Percentiles rank a stretch among this genome's conserved stretches.
These are phyloP conservation scores for Ambrosia hybrid DNA, from an alignment of 140 eudicot species.

Conservation along the genomic window DNA sequence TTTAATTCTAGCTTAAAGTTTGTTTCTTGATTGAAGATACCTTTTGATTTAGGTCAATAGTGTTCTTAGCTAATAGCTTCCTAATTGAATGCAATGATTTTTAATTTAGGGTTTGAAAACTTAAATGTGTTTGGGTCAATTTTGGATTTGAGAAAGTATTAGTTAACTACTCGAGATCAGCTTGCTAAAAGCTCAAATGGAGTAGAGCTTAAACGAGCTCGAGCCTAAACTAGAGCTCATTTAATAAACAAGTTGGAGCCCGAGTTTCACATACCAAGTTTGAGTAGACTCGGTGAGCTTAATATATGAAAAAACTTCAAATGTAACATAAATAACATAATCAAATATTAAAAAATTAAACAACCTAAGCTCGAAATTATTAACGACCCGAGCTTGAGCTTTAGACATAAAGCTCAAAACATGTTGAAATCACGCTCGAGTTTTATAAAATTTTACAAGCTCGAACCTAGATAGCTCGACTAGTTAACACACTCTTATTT, in stretches of 20 bases:
- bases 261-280: not conserved
- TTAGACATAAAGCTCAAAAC: too few species aligned
- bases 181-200: not conserved
- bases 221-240: not conserved
- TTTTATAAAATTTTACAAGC: not conserved
- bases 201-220: too few species aligned
- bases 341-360: too few species aligned
- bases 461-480: not conserved
- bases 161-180: not conserved
- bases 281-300: not conserved
- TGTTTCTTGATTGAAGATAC: too few species aligned
- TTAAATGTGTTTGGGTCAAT: not conserved
- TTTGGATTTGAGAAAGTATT: not conserved
- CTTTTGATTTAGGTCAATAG: too few species aligned
- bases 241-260: not conserved
- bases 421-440: not conserved
- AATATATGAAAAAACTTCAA: too few species aligned
- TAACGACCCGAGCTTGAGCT: too few species aligned
- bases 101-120: constrained; percentile 9
- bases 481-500: not conserved
- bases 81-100: not conserved
- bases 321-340: too few species aligned
- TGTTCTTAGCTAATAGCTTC: not conserved
- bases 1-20: too few species aligned
- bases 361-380: too few species aligned